These are phyloP conservation scores for Didymella glomerata DNA, from an alignment of 2,329 filamentous ascomycete genomes.

Conservation along the genomic window DNA sequence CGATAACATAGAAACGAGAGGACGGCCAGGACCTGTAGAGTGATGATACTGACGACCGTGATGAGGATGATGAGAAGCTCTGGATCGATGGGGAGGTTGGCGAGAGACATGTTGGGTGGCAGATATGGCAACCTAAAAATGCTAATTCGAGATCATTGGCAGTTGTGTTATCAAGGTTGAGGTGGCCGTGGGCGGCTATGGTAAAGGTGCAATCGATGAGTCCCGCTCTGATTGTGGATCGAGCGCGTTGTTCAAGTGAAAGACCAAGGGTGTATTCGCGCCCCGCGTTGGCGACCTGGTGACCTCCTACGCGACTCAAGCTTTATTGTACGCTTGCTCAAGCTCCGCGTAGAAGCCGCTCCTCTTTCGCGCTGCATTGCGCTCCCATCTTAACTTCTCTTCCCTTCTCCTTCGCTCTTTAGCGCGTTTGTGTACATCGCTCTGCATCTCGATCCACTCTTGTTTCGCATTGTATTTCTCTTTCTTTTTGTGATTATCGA, in stretches of 20 bases:
- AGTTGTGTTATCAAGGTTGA: not conserved
- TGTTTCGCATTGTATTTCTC: constrained; percentile 4
- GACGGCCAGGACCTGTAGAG: not conserved
- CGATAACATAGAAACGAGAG: constrained; percentile 7
- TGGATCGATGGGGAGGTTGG: not conserved
- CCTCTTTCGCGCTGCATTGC: constrained; percentile 17
- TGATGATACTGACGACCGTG: not conserved
- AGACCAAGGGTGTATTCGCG: not conserved
- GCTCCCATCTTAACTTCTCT: constrained; percentile 19
- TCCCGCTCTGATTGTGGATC: not conserved
- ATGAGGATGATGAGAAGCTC: constrained; percentile 1
- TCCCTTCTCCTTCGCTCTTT: constrained; percentile 20
- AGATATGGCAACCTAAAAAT: not conserved
- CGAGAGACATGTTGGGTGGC: not conserved
- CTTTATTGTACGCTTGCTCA: constrained; percentile 13
- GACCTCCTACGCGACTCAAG: not conserved
- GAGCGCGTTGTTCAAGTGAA: not conserved
- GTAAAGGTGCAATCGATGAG: not conserved
- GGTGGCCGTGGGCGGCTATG: not conserved
- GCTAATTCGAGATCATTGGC: not conserved
- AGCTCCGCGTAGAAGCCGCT: constrained; percentile 22
- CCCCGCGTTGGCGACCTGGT: too few relatives aligned
- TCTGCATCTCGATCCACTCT: constrained; percentile 22
- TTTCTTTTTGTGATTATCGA: constrained; percentile 14
- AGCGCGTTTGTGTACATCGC: constrained; percentile 18